phyloP scores from a whole-genome alignment of 192 early-diverging fungal species.

The Backusella liffmaniae region DNA sequence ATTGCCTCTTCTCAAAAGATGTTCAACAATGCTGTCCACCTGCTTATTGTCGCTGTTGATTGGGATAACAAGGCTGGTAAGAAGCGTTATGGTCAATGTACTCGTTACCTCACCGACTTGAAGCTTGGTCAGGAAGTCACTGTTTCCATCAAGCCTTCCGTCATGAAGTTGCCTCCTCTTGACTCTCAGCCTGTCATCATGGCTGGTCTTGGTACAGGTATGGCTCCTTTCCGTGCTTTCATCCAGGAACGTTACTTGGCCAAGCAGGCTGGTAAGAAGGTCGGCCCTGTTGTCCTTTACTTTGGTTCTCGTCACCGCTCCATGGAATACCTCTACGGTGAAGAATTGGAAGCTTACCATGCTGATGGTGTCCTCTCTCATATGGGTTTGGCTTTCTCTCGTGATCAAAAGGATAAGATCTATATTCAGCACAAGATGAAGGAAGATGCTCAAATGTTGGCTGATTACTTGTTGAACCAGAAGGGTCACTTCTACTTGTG shows the following conservation, averaged over 20 bases:
- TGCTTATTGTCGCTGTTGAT: slow-evolving; percentile 90
- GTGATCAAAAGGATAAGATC: slow-evolving; percentile 91
- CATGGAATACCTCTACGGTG: slow-evolving; percentile 95
- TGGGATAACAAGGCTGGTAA: slow-evolving; percentile 74
- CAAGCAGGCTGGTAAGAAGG: slow-evolving; percentile 69
- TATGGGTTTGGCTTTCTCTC: slow-evolving; percentile 89
- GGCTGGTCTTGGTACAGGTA: slow-evolving; percentile 96
- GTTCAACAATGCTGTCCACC: slow-evolving; percentile 86
- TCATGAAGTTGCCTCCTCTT: slow-evolving; percentile 90
- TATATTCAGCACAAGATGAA: slow-evolving; percentile 97
- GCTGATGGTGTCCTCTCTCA: slow-evolving; percentile 87
- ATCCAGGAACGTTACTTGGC: slow-evolving; percentile 90
- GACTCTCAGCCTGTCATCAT: slow-evolving; percentile 89
- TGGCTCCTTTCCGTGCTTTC: slow-evolving; percentile 98
- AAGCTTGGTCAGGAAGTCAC: slow-evolving; percentile 68
- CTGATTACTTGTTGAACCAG: slow-evolving; percentile 70
- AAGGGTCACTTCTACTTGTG: slow-evolving; percentile 95
- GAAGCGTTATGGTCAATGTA: slow-evolving; percentile 84
- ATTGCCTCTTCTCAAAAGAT: slow-evolving; percentile 89
- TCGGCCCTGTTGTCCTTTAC: slow-evolving; percentile 95
- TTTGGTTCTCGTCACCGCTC: slow-evolving; percentile 94
- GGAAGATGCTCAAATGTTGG: slow-evolving; percentile 75
- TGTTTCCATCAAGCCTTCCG: slow-evolving; percentile 93
- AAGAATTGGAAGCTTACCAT: slow-evolving; percentile 95
- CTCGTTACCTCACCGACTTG: slow-evolving; percentile 77